Conservation (phyloP, 1,284 basidiomycete genomes). For the Trichosporon faecale region DNA sequence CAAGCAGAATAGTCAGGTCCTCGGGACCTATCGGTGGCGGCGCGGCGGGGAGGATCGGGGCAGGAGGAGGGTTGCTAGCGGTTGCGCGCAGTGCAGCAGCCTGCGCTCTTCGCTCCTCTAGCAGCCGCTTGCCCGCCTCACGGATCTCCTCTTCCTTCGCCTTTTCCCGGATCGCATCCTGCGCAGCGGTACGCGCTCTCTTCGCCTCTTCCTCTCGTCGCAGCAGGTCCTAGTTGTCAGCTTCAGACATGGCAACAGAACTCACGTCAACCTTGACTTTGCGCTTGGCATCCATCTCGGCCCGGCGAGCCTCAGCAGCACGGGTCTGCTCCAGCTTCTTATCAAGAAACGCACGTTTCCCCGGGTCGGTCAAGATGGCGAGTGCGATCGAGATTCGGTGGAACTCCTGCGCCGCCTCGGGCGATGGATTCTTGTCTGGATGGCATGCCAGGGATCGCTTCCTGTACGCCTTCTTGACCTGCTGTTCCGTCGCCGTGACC, state of each 20-base stretch:
- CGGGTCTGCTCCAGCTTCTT: conserved; percentile 70
- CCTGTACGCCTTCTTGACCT: conserved; percentile 79
- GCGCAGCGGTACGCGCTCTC: conserved; percentile 61
- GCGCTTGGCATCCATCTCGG: conserved; percentile 72
- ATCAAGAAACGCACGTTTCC: conserved; percentile 76
- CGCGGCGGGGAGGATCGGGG: background rate
- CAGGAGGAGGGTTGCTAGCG: conserved; percentile 8
- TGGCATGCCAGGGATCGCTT: conserved; percentile 80
- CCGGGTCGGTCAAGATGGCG: conserved; percentile 76
- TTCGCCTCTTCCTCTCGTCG: conserved; percentile 71
- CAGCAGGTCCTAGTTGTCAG: conserved; percentile 64
- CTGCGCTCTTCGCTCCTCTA: conserved; percentile 58
- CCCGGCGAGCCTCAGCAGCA: conserved; percentile 68
- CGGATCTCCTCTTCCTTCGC: conserved; percentile 69
- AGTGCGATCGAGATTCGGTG: conserved; percentile 82
- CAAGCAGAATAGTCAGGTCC: conserved; percentile 44
- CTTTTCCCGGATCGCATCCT: conserved; percentile 55
- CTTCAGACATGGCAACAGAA: conserved; percentile 4
- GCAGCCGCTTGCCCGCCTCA: conserved; percentile 68
- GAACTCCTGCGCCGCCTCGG: conserved; percentile 67
- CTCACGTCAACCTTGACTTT: conserved; percentile 65
- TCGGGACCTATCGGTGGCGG: conserved; percentile 36
- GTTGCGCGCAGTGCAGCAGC: conserved; percentile 3
- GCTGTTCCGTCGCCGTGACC: conserved; percentile 69
- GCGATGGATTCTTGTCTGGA: conserved; percentile 62